Evolutionary conservation across 129 eudicot genomes (phyloP), one percentile per base, ranked within the genome.

Genomic region (Mikania micrantha): DNA sequence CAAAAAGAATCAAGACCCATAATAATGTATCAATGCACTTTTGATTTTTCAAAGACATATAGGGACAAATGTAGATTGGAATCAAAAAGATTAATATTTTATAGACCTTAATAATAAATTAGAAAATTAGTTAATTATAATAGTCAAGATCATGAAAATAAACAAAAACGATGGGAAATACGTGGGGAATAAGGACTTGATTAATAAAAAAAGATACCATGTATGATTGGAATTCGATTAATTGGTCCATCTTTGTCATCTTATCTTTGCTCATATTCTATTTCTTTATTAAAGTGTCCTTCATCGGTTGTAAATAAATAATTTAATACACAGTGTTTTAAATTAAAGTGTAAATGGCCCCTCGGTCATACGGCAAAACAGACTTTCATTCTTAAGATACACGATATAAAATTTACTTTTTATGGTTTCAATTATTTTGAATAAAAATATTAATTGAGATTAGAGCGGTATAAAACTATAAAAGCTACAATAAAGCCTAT

Each of bases 161-260:
- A 48, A 48, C 77, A 35, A 35, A 60, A 25, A 9, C 36, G 7
- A 31, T 29, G 42, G 40, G 47, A 20, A 50, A 22, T 73, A 73
- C 71, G 78, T 73, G 78, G 71, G 71, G 66, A 44, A 52, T 73
- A 64, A 73, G 72, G 64, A 73, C 17, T 73, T 64, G 56, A 38
- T 64, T 64, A 73, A 38, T 36, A 42, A 31, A 50, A 36, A 31
- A 17, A 67, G 60, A 38, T 36, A 44, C 53, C 40, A 42, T 49
- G 32, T 62, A 62, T 62, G 38, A 73, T 63, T 64, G 44, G 56
- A 16, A 64, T 50, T 49, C 20, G 53, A 62, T 48, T 39, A 48
- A 59, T 21, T 5, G 40, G 67, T 9, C 20, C 69, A 9, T 72
- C n/a, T 49, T 62, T 63, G 62, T 63, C 32, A 10, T 72, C 64